Conservation (phyloP, 495 filamentous ascomycete genomes). For the Lichina pygmaea region DNA sequence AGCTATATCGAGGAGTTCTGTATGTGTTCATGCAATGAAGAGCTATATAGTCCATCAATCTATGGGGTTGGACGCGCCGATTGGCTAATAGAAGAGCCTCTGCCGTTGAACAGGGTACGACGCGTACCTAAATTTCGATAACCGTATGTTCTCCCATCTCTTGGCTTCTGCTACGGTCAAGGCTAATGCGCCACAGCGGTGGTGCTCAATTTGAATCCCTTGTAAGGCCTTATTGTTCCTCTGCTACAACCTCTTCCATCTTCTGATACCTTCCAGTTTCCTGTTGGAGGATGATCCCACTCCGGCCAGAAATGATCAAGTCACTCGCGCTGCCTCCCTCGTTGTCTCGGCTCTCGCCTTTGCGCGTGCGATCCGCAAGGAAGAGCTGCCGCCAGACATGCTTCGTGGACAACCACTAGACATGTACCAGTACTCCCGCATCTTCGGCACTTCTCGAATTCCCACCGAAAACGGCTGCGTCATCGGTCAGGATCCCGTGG, state of each 20-base stretch:
- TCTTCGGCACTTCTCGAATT: slow-evolving; percentile 87
- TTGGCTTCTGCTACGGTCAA: not conserved
- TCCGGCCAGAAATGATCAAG: slow-evolving; percentile 83
- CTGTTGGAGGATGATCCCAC: slow-evolving; percentile 93
- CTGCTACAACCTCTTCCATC: not conserved
- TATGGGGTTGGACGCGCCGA: not conserved
- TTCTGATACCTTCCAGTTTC: slow-evolving; percentile 20
- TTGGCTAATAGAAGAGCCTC: not conserved
- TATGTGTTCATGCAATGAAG: slow-evolving; percentile 21
- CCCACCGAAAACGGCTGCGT: slow-evolving; percentile 89
- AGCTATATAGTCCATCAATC: not conserved
- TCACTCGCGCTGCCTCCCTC: slow-evolving; percentile 79
- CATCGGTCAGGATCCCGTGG: slow-evolving; percentile 71
- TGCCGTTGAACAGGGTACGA: slow-evolving; percentile 52
- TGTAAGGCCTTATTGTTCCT: slow-evolving; percentile 11
- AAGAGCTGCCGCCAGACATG: slow-evolving; percentile 80
- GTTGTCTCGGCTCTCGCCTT: slow-evolving; percentile 78
- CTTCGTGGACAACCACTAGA: slow-evolving; percentile 57
- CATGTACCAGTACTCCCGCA: slow-evolving; percentile 94
- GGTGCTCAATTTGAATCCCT: slow-evolving; percentile 90
- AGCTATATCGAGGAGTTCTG: slow-evolving; percentile 99
- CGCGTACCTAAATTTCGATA: slow-evolving; percentile 94
- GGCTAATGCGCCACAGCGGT: slow-evolving; percentile 25
- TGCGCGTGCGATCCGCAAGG: slow-evolving; percentile 73
- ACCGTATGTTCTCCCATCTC: slow-evolving; percentile 22